Evolutionary conservation across 352 stramenopile species (phyloP), one percentile per base, ranked within the genome.

Genomic region (Discostella stelligera): DNA sequence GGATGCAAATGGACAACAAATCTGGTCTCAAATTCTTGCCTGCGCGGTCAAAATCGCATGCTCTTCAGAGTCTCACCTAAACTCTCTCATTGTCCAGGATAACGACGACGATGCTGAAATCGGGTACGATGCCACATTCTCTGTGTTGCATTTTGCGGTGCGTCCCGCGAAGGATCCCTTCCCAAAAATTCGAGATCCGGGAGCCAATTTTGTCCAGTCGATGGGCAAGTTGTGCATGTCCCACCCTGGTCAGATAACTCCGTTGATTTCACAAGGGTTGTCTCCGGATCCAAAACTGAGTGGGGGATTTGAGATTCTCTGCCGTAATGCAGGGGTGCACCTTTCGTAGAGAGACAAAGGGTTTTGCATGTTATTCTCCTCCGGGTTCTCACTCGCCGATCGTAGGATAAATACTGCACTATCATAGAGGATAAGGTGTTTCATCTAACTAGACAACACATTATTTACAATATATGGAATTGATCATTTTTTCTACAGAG

Each of bases 81-180:
- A 96, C 67, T 79, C 94, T 20, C 94, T 93, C 2, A 88, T 85
- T 18, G 53, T 67, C 18, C 68, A 76, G 44, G 94, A 89, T 1
- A 91, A 93, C 23, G 69, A 90, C 16, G 55, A 82, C 59, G 74
- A 88, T 39, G 71, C 80, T 52, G 85, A 89, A 62, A 86, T 91
- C 30, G 77, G 74, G 23, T 98, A 98, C 73, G 95, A 98, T 90
- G 92, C 95, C 39, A 94, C 94, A 8, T 98, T 96, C 83, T 97
- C 95, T 13, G 95, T 95, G 66, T 82, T 98, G 16, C 95, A 96
- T 69, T 97, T 97, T 83, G 95, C 95, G 9, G 77, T 61, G 14
- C 89, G 94, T 39, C 88, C 92, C 41, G 74, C 88, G 0, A 88
- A 95, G 58, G 96, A 98, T 82, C 89, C 93, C 27, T 93, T 98